phyloP scores from a whole-genome alignment of 2,329 filamentous ascomycete genomes.

The Pseudogymnoascus sp. region DNA sequence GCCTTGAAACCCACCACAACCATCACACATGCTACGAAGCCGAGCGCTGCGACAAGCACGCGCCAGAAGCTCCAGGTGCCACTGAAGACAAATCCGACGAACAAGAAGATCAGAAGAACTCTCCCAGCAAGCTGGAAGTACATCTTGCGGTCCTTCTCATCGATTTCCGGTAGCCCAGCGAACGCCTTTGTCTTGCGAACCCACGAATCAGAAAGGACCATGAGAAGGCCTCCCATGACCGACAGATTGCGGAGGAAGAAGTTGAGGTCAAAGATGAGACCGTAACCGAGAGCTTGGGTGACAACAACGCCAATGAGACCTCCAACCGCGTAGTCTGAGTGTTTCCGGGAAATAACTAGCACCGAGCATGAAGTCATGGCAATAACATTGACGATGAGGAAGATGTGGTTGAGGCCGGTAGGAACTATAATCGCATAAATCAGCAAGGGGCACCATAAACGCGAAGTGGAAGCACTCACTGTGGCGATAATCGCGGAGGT shows the following conservation, averaged over 20 bases:
- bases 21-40: conserved; percentile 91
- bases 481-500: conserved; percentile 84
- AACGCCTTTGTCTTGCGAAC: conserved; percentile 96
- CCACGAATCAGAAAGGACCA: conserved; percentile 98
- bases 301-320: conserved; percentile 89
- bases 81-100: conserved; percentile 92
- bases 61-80: conserved; percentile 89
- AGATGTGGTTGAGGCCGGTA: conserved; percentile 79
- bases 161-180: conserved; percentile 84
- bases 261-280: conserved; percentile 97
- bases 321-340: conserved; percentile 86
- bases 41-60: conserved; percentile 75
- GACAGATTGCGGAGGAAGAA: conserved; percentile 99
- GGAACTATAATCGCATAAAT: conserved; percentile 57
- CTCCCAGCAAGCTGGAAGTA: conserved; percentile 98
- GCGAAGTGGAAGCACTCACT: conserved; percentile 55
- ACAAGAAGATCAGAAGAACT: conserved; percentile 94
- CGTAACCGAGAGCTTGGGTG: conserved; percentile 91
- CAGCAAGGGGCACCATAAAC: conserved; percentile 15
- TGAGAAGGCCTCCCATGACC: conserved; percentile 92
- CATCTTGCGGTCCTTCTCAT: conserved; percentile 99
- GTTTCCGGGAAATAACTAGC: conserved; percentile 84
- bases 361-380: conserved; percentile 77
- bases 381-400: conserved; percentile 84
- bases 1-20: conserved; percentile 99